These are phyloP conservation scores for Trametes maxima DNA, from an alignment of 768 basidiomycete genomes.

Conservation along the genomic window DNA sequence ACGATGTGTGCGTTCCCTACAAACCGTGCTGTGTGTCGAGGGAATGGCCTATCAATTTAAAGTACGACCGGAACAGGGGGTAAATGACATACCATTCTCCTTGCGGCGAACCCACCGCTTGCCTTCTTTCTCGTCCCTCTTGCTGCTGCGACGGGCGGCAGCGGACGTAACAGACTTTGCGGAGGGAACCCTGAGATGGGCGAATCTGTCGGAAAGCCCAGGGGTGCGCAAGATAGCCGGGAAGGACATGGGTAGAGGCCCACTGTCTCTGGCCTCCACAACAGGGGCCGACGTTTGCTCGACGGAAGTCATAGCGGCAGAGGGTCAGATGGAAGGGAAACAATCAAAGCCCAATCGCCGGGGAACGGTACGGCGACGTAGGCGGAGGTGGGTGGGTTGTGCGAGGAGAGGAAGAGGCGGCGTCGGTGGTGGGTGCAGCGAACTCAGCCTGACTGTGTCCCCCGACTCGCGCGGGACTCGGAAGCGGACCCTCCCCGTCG, in stretches of 20 bases:
- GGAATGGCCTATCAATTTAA: background rate
- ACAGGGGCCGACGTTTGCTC: background rate
- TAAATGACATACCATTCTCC: slow-evolving; percentile 65
- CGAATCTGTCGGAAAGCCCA: slow-evolving; percentile 52
- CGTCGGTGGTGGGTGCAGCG: too few relatives aligned
- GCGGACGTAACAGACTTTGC: slow-evolving; percentile 20
- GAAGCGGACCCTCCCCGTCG: too few relatives aligned
- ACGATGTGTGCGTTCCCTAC: slow-evolving; percentile 73
- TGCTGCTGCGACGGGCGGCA: slow-evolving; percentile 41
- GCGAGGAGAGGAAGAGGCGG: too few relatives aligned
- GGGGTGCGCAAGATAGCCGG: slow-evolving; percentile 69
- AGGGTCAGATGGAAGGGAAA: too few relatives aligned
- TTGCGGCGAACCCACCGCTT: slow-evolving; percentile 77
- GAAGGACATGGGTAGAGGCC: slow-evolving; percentile 63
- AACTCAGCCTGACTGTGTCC: too few relatives aligned
- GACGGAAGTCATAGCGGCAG: background rate
- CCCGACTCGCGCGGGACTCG: too few relatives aligned
- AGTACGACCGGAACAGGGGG: background rate
- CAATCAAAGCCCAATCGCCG: too few relatives aligned
- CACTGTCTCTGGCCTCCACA: slow-evolving; percentile 14
- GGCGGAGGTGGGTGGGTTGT: too few relatives aligned
- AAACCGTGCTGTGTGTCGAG: slow-evolving; percentile 57
- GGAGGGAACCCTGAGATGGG: slow-evolving; percentile 49
- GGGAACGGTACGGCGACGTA: too few relatives aligned
- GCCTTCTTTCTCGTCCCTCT: slow-evolving; percentile 66